phyloP scores from a whole-genome alignment of 495 filamentous ascomycete genomes.

The Trichoderma asperelloides region DNA sequence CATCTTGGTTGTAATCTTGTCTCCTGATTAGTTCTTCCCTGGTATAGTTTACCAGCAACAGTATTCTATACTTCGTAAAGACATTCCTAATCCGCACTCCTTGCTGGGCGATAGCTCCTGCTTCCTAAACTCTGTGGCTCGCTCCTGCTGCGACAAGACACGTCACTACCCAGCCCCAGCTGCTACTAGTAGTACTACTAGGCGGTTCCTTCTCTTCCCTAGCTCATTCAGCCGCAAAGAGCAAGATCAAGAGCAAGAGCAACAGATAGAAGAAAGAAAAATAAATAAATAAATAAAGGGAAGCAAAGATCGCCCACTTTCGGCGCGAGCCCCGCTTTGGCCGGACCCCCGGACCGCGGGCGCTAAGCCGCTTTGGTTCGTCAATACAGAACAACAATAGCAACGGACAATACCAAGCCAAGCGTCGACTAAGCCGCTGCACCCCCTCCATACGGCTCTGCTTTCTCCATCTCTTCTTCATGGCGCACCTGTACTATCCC shows the following conservation, averaged over 20 bases:
- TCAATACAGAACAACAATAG: slow-evolving; percentile 7
- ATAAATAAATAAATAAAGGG: not conserved
- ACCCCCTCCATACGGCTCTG: not conserved
- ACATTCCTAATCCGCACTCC: no score
- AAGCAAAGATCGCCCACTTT: not conserved
- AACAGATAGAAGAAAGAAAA: not conserved
- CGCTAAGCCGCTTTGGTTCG: not conserved
- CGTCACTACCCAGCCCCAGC: no score
- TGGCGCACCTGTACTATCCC: no score
- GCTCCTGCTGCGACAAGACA: no score
- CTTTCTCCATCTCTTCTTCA: not conserved
- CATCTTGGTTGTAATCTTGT: no score
- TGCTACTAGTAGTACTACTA: no score
- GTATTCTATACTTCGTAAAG: no score
- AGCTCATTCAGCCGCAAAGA: not conserved
- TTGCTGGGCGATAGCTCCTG: no score
- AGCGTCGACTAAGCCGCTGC: not conserved
- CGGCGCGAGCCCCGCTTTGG: not conserved
- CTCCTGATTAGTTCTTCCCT: no score
- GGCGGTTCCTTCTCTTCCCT: no score
- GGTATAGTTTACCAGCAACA: no score
- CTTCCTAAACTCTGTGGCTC: no score
- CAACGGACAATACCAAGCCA: not conserved
- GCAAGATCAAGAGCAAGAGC: not conserved
- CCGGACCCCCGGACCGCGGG: not conserved